These are phyloP conservation scores for Citrus reticulata DNA, from an alignment of 345 rosid species.

Conservation along the genomic window DNA sequence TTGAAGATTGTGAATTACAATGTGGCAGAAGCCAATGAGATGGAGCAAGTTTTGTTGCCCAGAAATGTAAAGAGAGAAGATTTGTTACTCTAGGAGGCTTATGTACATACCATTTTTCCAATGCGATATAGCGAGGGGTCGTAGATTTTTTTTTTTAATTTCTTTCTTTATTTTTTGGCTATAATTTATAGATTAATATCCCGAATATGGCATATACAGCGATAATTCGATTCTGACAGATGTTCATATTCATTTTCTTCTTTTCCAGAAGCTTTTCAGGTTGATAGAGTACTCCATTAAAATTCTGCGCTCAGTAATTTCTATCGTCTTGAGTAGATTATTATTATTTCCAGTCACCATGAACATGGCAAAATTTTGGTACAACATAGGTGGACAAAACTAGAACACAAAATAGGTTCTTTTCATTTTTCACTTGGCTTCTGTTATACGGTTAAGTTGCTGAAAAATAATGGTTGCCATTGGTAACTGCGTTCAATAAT, in stretches of 20 bases:
- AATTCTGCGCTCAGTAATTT: neutral
- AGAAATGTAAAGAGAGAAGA: neutral
- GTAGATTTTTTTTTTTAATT: neutral
- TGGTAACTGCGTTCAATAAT: too few relatives aligned
- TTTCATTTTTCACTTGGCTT: neutral
- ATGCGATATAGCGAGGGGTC: neutral
- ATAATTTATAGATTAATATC: neutral
- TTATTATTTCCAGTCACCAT: neutral
- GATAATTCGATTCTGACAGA: neutral
- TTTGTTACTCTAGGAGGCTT: neutral
- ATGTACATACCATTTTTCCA: conserved; percentile 2
- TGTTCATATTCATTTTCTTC: neutral
- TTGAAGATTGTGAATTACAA: neutral
- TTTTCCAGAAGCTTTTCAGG: neutral
- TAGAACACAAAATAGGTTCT: neutral
- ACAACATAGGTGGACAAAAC: neutral
- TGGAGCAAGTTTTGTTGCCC: neutral
- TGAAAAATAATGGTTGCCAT: too few relatives aligned
- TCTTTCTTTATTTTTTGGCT: neutral
- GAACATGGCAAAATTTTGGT: neutral
- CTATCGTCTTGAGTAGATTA: neutral
- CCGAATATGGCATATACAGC: neutral
- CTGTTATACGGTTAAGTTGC: neutral
- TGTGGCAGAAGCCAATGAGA: neutral
- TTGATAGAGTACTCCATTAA: neutral